A percentile compares a stretch with the other conserved stretches of the same genome.
These are phyloP conservation scores for Ulvella scutata DNA, from an alignment of 139 green algal genomes.

Conservation along the genomic window DNA sequence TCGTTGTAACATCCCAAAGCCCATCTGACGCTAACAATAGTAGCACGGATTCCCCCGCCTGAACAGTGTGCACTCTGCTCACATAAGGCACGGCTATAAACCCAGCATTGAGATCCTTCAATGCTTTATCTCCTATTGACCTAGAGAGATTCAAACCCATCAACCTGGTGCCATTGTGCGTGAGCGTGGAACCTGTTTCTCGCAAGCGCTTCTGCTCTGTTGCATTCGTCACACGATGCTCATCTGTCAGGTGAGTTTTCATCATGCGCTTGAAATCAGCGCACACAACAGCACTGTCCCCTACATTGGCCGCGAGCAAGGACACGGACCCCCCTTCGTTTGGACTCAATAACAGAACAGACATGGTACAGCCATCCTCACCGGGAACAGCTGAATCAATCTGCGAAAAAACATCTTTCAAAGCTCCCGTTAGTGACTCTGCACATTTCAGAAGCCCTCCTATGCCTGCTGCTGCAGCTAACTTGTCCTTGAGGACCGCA, in stretches of 20 bases:
- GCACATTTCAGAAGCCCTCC: background rate
- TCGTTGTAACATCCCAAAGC: background rate
- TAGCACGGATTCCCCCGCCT: background rate
- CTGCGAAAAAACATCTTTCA: background rate
- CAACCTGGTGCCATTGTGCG: background rate
- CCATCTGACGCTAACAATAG: background rate
- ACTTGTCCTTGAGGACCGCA: background rate
- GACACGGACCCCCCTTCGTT: background rate
- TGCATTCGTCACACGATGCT: background rate
- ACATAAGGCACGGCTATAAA: background rate
- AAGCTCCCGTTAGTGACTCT: background rate
- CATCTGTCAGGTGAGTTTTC: background rate
- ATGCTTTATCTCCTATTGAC: background rate
- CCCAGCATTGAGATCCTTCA: conserved; percentile 1
- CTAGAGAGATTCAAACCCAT: background rate
- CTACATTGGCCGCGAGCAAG: background rate
- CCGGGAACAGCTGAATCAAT: background rate
- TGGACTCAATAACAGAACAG: background rate
- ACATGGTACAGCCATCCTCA: background rate
- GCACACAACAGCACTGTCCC: background rate
- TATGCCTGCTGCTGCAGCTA: background rate
- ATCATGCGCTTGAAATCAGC: background rate
- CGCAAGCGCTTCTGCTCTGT: background rate
- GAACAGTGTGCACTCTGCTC: background rate
- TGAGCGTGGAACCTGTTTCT: background rate